Evolutionary conservation across 345 rosid species (phyloP).

Genomic region (Ceriops decandra): DNA sequence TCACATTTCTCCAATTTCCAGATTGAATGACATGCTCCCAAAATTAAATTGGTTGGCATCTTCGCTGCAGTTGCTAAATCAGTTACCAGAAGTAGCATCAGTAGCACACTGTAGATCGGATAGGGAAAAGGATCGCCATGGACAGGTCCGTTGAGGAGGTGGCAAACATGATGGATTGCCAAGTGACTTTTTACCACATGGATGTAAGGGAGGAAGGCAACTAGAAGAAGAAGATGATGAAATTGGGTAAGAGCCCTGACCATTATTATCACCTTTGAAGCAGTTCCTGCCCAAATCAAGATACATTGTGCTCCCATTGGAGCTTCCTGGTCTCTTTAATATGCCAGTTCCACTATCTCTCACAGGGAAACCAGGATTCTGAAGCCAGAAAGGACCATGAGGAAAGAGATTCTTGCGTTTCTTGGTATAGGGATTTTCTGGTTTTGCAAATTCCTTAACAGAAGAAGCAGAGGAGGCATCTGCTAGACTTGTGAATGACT

Average conservation of each 20-base stretch:
- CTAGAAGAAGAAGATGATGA: slow-evolving; percentile 7
- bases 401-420: slow-evolving; percentile 39
- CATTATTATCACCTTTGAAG: slow-evolving; percentile 1
- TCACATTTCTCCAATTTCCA: slow-evolving; percentile 2
- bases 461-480: slow-evolving; percentile 34
- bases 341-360: slow-evolving; percentile 20
- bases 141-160: slow-evolving; percentile 16
- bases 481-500: slow-evolving; percentile 47
- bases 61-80: slow-evolving; percentile 10
- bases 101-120: slow-evolving; percentile 37
- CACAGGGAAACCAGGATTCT: slow-evolving; percentile 6
- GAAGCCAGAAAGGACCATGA: slow-evolving; percentile 11
- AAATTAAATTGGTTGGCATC: slow-evolving; percentile 14
- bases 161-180: slow-evolving; percentile 14
- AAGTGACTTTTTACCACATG: slow-evolving; percentile 24
- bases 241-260: slow-evolving; percentile 6
- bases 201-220: slow-evolving; percentile 39
- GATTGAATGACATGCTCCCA: not conserved
- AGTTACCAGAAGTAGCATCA: not conserved
- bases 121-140: slow-evolving; percentile 41
- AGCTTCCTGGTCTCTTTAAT: slow-evolving; percentile 21
- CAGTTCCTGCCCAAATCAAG: not conserved
- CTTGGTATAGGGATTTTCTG: slow-evolving; percentile 33
- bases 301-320: slow-evolving; percentile 11
- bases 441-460: slow-evolving; percentile 38